A percentile compares a stretch with the other conserved stretches of the same genome.
Conservation (phyloP, 2,329 filamentous ascomycete species). For the Venturia aucupariae region DNA sequence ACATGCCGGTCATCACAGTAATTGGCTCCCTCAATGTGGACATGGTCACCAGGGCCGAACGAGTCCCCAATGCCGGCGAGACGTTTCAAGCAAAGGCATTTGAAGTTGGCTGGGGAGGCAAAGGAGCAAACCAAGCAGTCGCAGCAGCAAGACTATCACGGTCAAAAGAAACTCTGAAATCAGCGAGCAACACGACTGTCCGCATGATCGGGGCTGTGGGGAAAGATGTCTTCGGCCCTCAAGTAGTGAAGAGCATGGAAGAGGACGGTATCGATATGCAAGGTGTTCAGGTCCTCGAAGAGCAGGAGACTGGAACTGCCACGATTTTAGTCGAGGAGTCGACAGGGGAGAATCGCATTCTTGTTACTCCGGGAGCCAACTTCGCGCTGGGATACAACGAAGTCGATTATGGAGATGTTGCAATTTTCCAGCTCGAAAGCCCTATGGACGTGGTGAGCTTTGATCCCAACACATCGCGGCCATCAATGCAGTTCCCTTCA, state of each 20-base stretch:
- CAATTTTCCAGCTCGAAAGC: constrained; percentile 40
- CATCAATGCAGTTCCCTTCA: neutral
- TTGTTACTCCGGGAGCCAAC: constrained; percentile 41
- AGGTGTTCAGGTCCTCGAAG: constrained; percentile 31
- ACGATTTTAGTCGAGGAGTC: constrained; percentile 41
- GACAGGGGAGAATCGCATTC: constrained; percentile 40
- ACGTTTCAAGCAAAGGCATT: constrained; percentile 75
- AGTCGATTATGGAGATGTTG: constrained; percentile 32
- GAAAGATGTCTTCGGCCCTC: constrained; percentile 33
- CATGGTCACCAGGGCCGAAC: constrained; percentile 77
- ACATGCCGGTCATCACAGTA: constrained; percentile 53
- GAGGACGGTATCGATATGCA: constrained; percentile 36
- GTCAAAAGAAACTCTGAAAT: constrained; percentile 26
- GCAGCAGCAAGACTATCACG: constrained; percentile 76
- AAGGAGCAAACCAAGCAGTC: constrained; percentile 92
- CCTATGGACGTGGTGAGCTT: constrained; percentile 30
- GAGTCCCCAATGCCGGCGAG: constrained; percentile 76
- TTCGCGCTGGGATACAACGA: constrained; percentile 28
- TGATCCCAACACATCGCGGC: neutral
- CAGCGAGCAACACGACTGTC: constrained; percentile 23
- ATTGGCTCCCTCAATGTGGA: constrained; percentile 94
- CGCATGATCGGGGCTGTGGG: constrained; percentile 43
- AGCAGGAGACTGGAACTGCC: constrained; percentile 38
- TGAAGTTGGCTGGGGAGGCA: constrained; percentile 75
- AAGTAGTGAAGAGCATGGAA: constrained; percentile 32